These are phyloP conservation scores for Glebionis coronaria DNA, from an alignment of 129 eudicot genomes.

Conservation along the genomic window DNA sequence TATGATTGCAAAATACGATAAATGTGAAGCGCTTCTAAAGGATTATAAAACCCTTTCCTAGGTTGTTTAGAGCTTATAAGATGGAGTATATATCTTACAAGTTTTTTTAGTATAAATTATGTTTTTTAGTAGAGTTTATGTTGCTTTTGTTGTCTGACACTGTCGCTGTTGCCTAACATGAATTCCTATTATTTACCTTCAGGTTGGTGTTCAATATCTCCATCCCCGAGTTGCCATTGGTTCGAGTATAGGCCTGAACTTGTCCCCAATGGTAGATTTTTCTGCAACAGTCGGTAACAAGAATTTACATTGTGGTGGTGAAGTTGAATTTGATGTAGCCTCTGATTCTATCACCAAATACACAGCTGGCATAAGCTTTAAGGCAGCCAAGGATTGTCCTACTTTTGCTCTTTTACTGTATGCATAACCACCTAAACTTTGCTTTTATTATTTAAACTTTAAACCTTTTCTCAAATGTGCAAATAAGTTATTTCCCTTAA, in stretches of 20 bases:
- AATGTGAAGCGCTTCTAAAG: too few relatives aligned
- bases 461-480: not conserved
- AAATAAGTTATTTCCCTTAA: not conserved
- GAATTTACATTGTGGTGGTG: conserved; percentile 71
- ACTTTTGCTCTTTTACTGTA: conserved; percentile 74
- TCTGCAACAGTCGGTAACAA: conserved; percentile 69
- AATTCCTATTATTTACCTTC: conserved; percentile 22
- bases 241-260: conserved; percentile 82
- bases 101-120: not conserved
- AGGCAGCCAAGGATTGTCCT: too few relatives aligned
- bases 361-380: too few relatives aligned
- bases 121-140: too few relatives aligned
- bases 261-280: conserved; percentile 65
- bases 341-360: conserved; percentile 80
- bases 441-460: too few relatives aligned
- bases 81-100: not conserved
- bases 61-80: too few relatives aligned
- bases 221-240: conserved; percentile 69
- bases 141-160: not conserved
- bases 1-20: too few relatives aligned
- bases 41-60: too few relatives aligned
- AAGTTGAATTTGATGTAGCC: conserved; percentile 75
- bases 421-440: conserved; percentile 21
- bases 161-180: too few relatives aligned
- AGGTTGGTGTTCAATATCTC: conserved; percentile 83